Evolutionary conservation across 352 stramenopile species (phyloP).

Genomic region (Globisporangium takayamanum): DNA sequence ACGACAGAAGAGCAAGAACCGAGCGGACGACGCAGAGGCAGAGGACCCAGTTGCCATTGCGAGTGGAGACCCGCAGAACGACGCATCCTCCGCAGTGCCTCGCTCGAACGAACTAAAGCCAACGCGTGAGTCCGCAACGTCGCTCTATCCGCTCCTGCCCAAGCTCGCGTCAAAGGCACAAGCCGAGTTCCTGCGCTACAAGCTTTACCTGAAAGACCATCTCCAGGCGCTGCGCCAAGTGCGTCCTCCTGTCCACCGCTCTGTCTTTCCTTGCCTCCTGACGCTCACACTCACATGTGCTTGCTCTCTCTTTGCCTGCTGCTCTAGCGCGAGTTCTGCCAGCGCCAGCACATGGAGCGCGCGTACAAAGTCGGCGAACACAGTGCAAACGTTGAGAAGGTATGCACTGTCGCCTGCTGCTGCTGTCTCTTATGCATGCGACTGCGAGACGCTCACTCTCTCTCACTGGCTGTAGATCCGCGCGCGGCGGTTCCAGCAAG

Average conservation of each 20-base stretch:
- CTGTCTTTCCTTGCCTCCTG: neutral
- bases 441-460: neutral
- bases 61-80: neutral
- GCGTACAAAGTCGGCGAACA: slow-evolving; percentile 59
- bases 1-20: slow-evolving; percentile 19
- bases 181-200: slow-evolving; percentile 61
- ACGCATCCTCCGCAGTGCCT: neutral
- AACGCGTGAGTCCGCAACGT: neutral
- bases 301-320: neutral
- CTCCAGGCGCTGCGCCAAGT: slow-evolving; percentile 51
- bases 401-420: slow-evolving; percentile 1
- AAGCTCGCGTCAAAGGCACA: slow-evolving; percentile 23
- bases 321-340: slow-evolving; percentile 40
- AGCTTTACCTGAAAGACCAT: slow-evolving; percentile 59
- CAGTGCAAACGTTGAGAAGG: slow-evolving; percentile 54
- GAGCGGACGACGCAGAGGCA: slow-evolving; percentile 12
- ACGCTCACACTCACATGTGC: neutral
- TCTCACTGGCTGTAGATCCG: slow-evolving; percentile 30
- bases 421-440: neutral
- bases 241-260: neutral
- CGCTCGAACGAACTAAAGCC: neutral
- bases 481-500: slow-evolving; percentile 53
- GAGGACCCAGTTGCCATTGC: neutral
- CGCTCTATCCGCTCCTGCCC: slow-evolving; percentile 42
- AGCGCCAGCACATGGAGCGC: slow-evolving; percentile 54